Evolutionary conservation across 2,329 filamentous ascomycete species (phyloP), one percentile per base, ranked within the genome.

Genomic region (Beauveria pseudobassiana): DNA sequence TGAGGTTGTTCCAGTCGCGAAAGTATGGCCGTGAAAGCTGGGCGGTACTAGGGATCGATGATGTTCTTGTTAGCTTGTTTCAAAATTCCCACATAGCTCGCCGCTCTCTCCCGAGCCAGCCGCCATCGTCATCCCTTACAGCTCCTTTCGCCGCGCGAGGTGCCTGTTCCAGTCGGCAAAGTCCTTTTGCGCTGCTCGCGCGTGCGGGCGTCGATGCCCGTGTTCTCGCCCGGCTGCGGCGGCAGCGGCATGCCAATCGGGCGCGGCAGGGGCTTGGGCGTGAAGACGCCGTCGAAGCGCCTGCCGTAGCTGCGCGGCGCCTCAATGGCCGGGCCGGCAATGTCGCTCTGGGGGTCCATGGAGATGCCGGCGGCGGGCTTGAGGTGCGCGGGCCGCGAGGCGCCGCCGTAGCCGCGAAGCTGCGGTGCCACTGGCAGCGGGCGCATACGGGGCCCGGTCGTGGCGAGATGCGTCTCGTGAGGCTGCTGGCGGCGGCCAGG

Each of bases 21-120:
- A 96, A 99, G 76, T 99, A 99, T 2, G 93, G 93, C 63, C 90
- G 90, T 22, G 87, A 80, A 70, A 96, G 87, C 73, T 91, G 86
- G 67, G 84, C 82, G 50, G 90, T 90, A 59, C 88, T 91, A 26
- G 10, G 30, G 10, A 34, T 12, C 7, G 10, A 24, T 5, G 5
- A 34, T 38, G 12, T 20, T 16, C 3, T 24, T 50, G 61, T 55
- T 30, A 24, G 28, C 58, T 26, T 2, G 2, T 18, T 1, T 18
- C 16, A 43, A 7, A 16, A 6, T 38, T 38, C 34, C 12, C 34
- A 6, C 12, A 16, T 14, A 38, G 34, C 5, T 38, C 12, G 12
- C 12, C 34, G 34, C 34, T 38, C 34, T 38, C 5, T 24, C 30
- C 12, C 12, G 34, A 38, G 34, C 34, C 34, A 34, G 30, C 30